Evolutionary conservation across 345 rosid genomes (phyloP).

Genomic region (Lepidium africanum): DNA sequence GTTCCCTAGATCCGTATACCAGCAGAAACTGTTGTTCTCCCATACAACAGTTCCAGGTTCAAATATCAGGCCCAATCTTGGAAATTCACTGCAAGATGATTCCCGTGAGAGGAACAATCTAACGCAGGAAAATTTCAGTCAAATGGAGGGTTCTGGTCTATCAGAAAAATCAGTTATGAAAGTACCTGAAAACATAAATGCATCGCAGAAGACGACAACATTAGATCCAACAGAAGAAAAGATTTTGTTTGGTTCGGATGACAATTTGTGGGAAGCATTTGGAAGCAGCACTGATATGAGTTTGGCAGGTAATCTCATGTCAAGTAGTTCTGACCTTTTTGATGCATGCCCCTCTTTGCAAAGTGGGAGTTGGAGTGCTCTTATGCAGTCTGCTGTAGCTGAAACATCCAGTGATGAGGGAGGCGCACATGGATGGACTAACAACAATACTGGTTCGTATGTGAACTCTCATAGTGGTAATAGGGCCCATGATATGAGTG

Average conservation of each 20-base stretch:
- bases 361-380: slow-evolving; percentile 99
- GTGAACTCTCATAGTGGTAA: background rate
- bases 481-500: slow-evolving; percentile 5
- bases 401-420: slow-evolving; percentile 63
- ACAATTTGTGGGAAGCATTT: slow-evolving; percentile 74
- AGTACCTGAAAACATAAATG: slow-evolving; percentile 22
- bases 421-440: slow-evolving; percentile 16
- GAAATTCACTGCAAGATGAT: slow-evolving; percentile 37
- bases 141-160: slow-evolving; percentile 32
- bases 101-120: slow-evolving; percentile 31
- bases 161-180: slow-evolving; percentile 41
- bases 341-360: slow-evolving; percentile 65
- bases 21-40: slow-evolving; percentile 31
- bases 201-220: slow-evolving; percentile 50
- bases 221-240: slow-evolving; percentile 90
- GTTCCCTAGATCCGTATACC: slow-evolving; percentile 45
- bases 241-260: slow-evolving; percentile 88
- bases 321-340: slow-evolving; percentile 37
- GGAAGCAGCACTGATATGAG: slow-evolving; percentile 42
- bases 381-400: slow-evolving; percentile 97
- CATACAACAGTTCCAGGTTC: slow-evolving; percentile 35
- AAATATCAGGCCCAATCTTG: slow-evolving; percentile 35
- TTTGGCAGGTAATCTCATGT: slow-evolving; percentile 37
- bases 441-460: background rate
- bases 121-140: slow-evolving; percentile 33